Evolutionary conservation across 129 eudicot genomes (phyloP), one percentile per base, ranked within the genome.

Genomic region (Dittrichia graveolens): DNA sequence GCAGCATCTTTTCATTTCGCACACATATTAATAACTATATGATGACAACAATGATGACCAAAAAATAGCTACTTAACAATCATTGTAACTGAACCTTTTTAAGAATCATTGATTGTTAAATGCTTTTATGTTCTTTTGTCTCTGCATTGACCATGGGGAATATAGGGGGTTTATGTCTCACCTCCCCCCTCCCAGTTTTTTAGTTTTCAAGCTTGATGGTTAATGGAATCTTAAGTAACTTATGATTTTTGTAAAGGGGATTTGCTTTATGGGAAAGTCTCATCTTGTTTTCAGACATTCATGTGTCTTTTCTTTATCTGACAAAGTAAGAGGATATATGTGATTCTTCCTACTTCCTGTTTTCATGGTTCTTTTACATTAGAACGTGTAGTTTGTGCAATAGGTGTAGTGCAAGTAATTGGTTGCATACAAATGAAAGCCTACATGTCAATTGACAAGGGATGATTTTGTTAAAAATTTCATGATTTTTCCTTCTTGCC

Each of bases 141-240:
- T 78, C 71, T 78, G 42, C 41, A 8, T 78, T 71, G 71, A 40
- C 78, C 53, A 44, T 24, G 31, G 71, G 56, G 74, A 65, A 53
- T 31, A 47, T n/a, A 75, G 66, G 40, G 56, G 2, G 74, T 75
- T 34, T 43, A 44, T 63, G 65, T 63, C 35, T 64, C 52, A 3
- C 53, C 41, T 31, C 48, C 35, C 4, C 60, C 18, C 15, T 43
- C 8, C 47, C 37, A 14, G 60, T 45, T 73, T 73, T 31, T 18
- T 24, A 46, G 47, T 9, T 34, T 38, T 5, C 69, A 43, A 6
- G 42, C n/a, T 8, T 8, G 14, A 41, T 52, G 12, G 48, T 11
- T 72, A 24, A 24, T 24, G 31, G 31, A 24, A 24, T 45, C 15
- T 72, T 10, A 72, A 72, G 76, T 4, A 48, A 60, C 69, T 72